Percentiles rank a stretch among this genome's conserved stretches.
Conservation (phyloP, 768 basidiomycete genomes). For the Boletus speciosus region DNA sequence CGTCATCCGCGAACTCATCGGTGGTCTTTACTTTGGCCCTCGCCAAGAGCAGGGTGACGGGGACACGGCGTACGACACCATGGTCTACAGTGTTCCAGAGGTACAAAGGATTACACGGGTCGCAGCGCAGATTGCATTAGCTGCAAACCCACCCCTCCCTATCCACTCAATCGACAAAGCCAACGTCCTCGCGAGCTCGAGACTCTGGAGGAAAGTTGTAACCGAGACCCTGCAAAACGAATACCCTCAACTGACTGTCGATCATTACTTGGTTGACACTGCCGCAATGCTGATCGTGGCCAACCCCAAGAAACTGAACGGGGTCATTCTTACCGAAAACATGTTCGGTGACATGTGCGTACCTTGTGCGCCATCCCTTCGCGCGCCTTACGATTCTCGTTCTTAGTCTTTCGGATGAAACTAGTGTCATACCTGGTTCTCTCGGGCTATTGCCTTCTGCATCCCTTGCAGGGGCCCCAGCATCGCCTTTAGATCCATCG, state of each 20-base stretch:
- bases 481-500: slow-evolving; percentile 44
- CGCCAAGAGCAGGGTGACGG: slow-evolving; percentile 81
- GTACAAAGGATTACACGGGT: slow-evolving; percentile 94
- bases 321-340: slow-evolving; percentile 93
- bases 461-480: slow-evolving; percentile 87
- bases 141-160: slow-evolving; percentile 76
- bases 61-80: slow-evolving; percentile 85
- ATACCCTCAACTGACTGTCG: slow-evolving; percentile 81
- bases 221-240: slow-evolving; percentile 79
- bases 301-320: slow-evolving; percentile 89
- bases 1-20: slow-evolving; percentile 94
- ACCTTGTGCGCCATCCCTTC: not conserved
- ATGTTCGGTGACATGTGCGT: slow-evolving; percentile 96
- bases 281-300: slow-evolving; percentile 94
- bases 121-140: slow-evolving; percentile 87
- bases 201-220: slow-evolving; percentile 93
- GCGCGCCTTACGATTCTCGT: not conserved
- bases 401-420: slow-evolving; percentile 87
- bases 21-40: slow-evolving; percentile 92
- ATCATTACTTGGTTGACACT: slow-evolving; percentile 93
- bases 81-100: slow-evolving; percentile 88
- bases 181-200: slow-evolving; percentile 92
- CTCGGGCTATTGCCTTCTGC: slow-evolving; percentile 95
- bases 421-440: slow-evolving; percentile 96
- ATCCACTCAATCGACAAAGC: slow-evolving; percentile 98